Percentiles rank a stretch among this genome's conserved stretches.
Conservation (phyloP, 2,329 filamentous ascomycete species). For the Botrytis porri region DNA sequence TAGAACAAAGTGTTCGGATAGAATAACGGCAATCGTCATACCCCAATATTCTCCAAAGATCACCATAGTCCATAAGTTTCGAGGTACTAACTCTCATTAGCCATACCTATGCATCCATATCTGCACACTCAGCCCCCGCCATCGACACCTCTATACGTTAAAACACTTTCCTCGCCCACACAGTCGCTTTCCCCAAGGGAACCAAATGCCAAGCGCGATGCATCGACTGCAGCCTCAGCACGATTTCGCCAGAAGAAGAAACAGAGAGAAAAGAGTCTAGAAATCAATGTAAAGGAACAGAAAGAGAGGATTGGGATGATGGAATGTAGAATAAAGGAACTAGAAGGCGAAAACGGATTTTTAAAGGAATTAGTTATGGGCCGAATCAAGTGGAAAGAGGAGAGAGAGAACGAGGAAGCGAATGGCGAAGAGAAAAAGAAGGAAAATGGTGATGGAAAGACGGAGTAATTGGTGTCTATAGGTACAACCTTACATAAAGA, state of each 20-base stretch:
- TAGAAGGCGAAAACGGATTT: constrained; percentile 79
- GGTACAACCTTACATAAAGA: not conserved
- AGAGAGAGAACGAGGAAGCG: constrained; percentile 37
- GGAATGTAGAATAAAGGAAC: constrained; percentile 67
- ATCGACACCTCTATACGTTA: not conserved
- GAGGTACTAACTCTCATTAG: constrained; percentile 8
- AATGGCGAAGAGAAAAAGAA: constrained; percentile 27
- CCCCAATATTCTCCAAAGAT: not conserved
- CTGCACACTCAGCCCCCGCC: constrained; percentile 7
- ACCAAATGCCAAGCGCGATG: constrained; percentile 60
- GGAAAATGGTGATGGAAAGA: not conserved
- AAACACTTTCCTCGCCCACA: constrained; percentile 6
- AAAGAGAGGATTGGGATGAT: constrained; percentile 70
- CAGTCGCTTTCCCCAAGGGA: constrained; percentile 18
- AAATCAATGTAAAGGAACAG: constrained; percentile 76
- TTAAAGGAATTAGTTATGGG: constrained; percentile 74
- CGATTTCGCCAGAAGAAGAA: constrained; percentile 95
- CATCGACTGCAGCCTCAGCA: constrained; percentile 84
- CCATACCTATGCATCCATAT: constrained; percentile 12
- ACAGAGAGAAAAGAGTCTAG: constrained; percentile 80
- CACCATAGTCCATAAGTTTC: not conserved
- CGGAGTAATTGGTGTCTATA: constrained; percentile 1
- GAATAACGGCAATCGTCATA: not conserved
- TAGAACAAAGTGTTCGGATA: not conserved
- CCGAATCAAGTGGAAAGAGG: constrained; percentile 41